phyloP scores from a whole-genome alignment of 371 early-diverging fungal species.

The Haplosporangium sp. region DNA sequence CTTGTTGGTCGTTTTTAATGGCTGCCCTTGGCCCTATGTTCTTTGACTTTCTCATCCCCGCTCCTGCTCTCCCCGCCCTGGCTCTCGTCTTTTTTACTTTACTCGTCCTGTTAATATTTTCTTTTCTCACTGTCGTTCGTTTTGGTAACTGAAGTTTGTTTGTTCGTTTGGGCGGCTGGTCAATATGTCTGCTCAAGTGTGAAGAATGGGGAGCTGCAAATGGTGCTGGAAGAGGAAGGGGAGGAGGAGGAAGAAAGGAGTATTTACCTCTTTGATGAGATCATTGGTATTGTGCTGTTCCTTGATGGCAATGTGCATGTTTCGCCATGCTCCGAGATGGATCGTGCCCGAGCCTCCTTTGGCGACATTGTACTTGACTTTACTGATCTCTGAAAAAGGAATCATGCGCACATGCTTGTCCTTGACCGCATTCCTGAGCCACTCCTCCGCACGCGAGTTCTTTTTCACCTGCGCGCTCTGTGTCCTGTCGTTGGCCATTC shows the following conservation, averaged over 20 bases:
- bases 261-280: conserved; percentile 53
- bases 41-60: too few species aligned
- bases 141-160: too few species aligned
- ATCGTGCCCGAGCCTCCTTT: conserved; percentile 38
- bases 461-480: conserved; percentile 49
- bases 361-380: conserved; percentile 42
- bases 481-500: conserved; percentile 33
- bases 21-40: too few species aligned
- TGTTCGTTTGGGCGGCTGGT: too few species aligned
- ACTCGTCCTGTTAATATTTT: too few species aligned
- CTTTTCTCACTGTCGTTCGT: too few species aligned
- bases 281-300: conserved; percentile 54
- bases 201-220: too few species aligned
- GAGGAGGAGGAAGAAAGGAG: background rate
- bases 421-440: conserved; percentile 54
- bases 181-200: too few species aligned
- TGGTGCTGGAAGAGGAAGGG: too few species aligned
- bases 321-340: conserved; percentile 52
- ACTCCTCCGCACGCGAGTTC: conserved; percentile 51
- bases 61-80: too few species aligned
- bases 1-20: too few species aligned
- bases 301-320: conserved; percentile 55
- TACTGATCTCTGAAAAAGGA: conserved; percentile 53
- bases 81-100: too few species aligned
- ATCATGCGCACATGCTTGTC: conserved; percentile 54